Conservation (phyloP, 495 filamentous ascomycete species). For the Margaritispora aquatica region DNA sequence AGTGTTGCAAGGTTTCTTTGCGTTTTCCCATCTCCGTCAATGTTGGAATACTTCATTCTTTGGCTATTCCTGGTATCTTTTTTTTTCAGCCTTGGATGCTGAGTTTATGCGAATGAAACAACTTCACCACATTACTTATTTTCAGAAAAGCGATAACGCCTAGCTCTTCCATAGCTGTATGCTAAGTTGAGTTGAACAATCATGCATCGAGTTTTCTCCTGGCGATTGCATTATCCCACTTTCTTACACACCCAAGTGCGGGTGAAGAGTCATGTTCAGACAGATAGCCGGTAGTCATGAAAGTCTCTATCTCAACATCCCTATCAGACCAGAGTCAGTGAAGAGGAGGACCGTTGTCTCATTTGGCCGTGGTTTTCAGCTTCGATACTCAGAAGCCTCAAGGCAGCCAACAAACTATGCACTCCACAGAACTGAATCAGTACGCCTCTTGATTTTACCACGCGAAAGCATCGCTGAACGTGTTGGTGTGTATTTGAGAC, state of each 20-base stretch:
- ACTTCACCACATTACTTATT: too few relatives aligned
- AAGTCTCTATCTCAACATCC: not conserved
- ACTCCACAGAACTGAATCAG: not conserved
- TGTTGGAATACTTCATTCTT: not conserved
- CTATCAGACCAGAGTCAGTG: too few relatives aligned
- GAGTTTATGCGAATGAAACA: not conserved
- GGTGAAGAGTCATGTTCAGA: not conserved
- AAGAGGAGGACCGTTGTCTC: too few relatives aligned
- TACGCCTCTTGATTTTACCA: not conserved
- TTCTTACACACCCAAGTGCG: too few relatives aligned
- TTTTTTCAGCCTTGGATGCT: not conserved
- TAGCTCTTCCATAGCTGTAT: too few relatives aligned
- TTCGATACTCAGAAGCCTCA: not conserved
- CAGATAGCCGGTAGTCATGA: not conserved
- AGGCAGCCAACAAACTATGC: too few relatives aligned
- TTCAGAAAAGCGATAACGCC: too few relatives aligned
- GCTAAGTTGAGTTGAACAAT: not conserved
- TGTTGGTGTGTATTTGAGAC: not conserved
- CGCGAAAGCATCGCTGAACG: not conserved
- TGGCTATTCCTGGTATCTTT: not conserved
- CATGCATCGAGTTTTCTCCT: not conserved
- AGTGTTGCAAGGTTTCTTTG: not conserved
- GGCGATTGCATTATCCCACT: not conserved
- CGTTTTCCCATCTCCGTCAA: not conserved
- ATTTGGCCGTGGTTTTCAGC: not conserved